Evolutionary conservation across 257 asterid genomes (phyloP).

Genomic region (Nyctanthes arbortristis): DNA sequence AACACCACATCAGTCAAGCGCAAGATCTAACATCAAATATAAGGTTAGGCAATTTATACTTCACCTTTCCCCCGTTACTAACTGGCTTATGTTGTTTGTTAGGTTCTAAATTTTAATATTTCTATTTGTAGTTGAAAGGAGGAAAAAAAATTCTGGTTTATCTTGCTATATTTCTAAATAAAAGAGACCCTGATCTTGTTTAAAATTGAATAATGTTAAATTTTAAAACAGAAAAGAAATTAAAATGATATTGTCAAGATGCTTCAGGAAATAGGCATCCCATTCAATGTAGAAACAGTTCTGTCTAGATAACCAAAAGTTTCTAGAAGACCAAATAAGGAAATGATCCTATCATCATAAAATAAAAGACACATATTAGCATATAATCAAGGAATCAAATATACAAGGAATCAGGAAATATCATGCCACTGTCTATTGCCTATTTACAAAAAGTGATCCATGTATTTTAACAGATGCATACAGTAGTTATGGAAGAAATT

Average conservation of each 20-base stretch:
- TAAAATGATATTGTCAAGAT: not conserved
- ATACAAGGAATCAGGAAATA: not conserved
- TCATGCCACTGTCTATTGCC: not conserved
- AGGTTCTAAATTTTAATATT: not conserved
- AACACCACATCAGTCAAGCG: constrained; percentile 42
- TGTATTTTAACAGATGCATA: not conserved
- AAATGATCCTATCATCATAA: not conserved
- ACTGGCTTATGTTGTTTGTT: constrained; percentile 16
- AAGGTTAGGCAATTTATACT: constrained; percentile 55
- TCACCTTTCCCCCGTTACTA: constrained; percentile 18
- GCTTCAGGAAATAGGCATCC: not conserved
- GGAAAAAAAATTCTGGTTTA: constrained; percentile 2
- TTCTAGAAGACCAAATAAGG: not conserved
- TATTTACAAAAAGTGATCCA: too few relatives aligned
- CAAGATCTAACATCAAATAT: constrained; percentile 68
- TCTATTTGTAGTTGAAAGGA: constrained; percentile 17
- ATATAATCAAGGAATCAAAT: not conserved
- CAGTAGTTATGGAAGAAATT: not conserved
- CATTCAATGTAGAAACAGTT: not conserved
- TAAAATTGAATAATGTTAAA: not conserved
- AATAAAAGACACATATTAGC: not conserved
- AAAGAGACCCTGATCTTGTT: not conserved
- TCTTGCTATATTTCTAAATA: not conserved
- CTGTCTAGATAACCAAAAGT: not conserved
- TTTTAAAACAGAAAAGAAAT: not conserved